These are phyloP conservation scores for Eimeria praecox DNA, from an alignment of 169 alveolate genomes.

Conservation along the genomic window DNA sequence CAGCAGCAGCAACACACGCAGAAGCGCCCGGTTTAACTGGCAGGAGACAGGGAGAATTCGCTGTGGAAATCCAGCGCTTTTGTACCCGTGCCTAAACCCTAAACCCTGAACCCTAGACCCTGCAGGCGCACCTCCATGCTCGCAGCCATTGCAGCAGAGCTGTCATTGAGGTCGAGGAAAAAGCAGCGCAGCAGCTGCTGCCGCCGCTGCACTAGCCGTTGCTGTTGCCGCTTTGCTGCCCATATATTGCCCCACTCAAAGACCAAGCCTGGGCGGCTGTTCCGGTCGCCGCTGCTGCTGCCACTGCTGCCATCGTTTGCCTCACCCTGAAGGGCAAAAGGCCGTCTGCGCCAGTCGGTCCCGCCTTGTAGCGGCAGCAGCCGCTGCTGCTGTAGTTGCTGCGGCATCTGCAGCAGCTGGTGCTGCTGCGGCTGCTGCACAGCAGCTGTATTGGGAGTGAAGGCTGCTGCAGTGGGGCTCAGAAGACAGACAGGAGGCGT, in stretches of 20 bases:
- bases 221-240: constrained; percentile 62
- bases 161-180: constrained; percentile 77
- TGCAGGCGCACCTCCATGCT: constrained; percentile 11
- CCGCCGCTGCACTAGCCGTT: constrained; percentile 40
- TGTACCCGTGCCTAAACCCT: not conserved
- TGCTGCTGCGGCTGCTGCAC: not conserved
- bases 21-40: not conserved
- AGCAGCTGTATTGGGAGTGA: not conserved
- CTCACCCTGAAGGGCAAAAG: not conserved
- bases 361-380: not conserved
- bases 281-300: not conserved
- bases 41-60: not conserved
- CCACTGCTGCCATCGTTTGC: constrained; percentile 7
- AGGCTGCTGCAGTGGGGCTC: not conserved
- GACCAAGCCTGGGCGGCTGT: constrained; percentile 11
- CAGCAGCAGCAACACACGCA: not conserved
- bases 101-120: constrained; percentile 24
- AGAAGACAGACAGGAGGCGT: constrained; percentile 13
- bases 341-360: not conserved
- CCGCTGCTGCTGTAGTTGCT: constrained; percentile 20
- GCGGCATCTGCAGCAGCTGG: not conserved
- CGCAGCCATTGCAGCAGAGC: constrained; percentile 34
- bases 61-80: not conserved
- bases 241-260: constrained; percentile 20
- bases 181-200: constrained; percentile 76